Base-by-base conservation (phyloP, 768 basidiomycete species). In the Boletus pseudopeckii region DNA sequence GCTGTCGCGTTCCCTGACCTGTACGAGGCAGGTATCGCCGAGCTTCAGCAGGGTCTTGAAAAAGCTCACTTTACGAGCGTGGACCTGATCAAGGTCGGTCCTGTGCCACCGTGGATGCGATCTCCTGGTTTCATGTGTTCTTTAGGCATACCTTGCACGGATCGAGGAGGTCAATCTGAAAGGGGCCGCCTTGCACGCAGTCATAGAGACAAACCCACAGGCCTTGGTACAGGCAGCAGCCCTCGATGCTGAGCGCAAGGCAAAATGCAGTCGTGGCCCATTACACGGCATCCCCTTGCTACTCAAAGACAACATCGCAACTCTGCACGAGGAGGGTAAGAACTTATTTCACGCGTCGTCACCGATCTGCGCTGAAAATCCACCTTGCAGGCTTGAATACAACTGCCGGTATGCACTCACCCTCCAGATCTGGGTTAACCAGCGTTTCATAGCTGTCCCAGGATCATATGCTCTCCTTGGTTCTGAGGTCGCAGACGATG, bases 81-180 rank as follows among this genome's bases (percentile, higher is more conserved):
- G 13, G 80, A 85, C 59, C 74, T 86, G 7, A 79, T 86, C 45
- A 84, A 82, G 73, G 84, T 81, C 38, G 33, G 48, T 50, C 20
- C 10, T 20, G 4, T 24, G 1, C 20, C 5, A n/a, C 1, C 7
- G 2, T 24, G 13, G 46, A 34, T 33, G 26, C 30, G 5, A 9
- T 42, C 42, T 46, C 24, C 32, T 17, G 2, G 7, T 24, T 5
- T 34, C 32, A 45, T 9, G 8, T 14, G 10, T 32, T 53, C 9
- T 28, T 10, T 56, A 87, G 85, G 83, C 83, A 2, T 86, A 87
- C 64, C 74, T 85, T 58, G 78, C 80, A 9, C 76, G 84, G 1
- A 84, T 86, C 30, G 80, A 84, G 13, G 83, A 86, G 59, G 85
- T 86, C 20, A 86, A 87, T 60, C 56, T 79, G 26, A 70, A 81